Conservation (phyloP, 495 filamentous ascomycete species). For the Hypomontagnella submonticulosa region DNA sequence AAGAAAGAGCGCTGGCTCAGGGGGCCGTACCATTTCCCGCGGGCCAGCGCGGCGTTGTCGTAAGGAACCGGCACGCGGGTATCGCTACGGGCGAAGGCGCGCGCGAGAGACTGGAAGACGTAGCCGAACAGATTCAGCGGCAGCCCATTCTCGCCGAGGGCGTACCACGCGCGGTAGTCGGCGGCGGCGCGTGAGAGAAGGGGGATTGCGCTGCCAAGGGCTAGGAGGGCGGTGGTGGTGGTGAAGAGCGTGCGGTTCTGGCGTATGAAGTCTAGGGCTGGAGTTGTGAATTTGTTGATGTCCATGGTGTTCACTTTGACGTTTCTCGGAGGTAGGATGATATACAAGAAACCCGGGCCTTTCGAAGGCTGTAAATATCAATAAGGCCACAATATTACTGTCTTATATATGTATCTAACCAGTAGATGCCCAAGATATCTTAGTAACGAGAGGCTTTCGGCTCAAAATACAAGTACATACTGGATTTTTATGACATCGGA, state of each 20-base stretch:
- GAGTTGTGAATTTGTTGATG: background rate
- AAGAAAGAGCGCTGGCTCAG: constrained; percentile 34
- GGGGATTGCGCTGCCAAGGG: constrained; percentile 1
- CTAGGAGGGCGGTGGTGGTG: constrained; percentile 10
- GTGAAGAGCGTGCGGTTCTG: constrained; percentile 23
- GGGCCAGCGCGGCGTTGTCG: constrained; percentile 9
- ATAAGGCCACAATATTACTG: too few relatives aligned
- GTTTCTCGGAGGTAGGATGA: too few relatives aligned
- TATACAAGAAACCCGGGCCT: too few relatives aligned
- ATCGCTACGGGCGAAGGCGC: constrained; percentile 40
- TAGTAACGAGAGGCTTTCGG: too few relatives aligned
- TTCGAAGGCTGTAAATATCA: too few relatives aligned
- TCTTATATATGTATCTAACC: too few relatives aligned
- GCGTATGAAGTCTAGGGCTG: constrained; percentile 5
- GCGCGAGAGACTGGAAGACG: constrained; percentile 35
- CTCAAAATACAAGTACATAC: too few relatives aligned
- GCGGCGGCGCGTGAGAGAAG: constrained; percentile 17
- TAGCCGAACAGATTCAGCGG: constrained; percentile 52
- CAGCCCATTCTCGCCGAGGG: constrained; percentile 50
- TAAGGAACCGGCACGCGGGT: constrained; percentile 38
- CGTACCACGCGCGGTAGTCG: constrained; percentile 47
- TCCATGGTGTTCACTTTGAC: constrained; percentile 22
- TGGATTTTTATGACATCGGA: too few relatives aligned
- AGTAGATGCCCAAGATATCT: too few relatives aligned
- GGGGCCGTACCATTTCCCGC: constrained; percentile 18